These are phyloP conservation scores for Phytophthora podocarpi DNA, from an alignment of 352 stramenopile genomes.

Conservation along the genomic window DNA sequence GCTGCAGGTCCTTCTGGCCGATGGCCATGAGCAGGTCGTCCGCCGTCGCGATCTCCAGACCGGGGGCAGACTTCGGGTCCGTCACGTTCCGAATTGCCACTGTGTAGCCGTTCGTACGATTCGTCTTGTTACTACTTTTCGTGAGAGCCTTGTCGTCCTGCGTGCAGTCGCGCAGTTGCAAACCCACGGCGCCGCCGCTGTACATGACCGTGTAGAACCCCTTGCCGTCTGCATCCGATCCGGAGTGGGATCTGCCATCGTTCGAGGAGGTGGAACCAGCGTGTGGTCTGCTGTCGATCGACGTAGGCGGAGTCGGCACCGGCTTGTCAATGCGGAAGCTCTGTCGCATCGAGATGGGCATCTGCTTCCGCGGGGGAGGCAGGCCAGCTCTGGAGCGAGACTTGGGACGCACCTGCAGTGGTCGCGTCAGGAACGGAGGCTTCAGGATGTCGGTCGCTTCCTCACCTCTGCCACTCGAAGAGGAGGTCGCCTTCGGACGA, in stretches of 20 bases:
- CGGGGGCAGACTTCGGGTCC: slow-evolving; percentile 46
- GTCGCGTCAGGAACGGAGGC: slow-evolving; percentile 24
- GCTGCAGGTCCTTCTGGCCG: slow-evolving; percentile 63
- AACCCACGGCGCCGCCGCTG: slow-evolving; percentile 49
- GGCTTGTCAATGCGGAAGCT: slow-evolving; percentile 63
- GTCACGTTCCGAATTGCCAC: slow-evolving; percentile 64
- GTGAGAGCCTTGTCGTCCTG: slow-evolving; percentile 45
- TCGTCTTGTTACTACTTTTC: slow-evolving; percentile 57
- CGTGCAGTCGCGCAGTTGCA: slow-evolving; percentile 55
- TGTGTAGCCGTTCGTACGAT: slow-evolving; percentile 71
- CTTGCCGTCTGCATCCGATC: slow-evolving; percentile 40
- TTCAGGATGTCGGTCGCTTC: slow-evolving; percentile 16
- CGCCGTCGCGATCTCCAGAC: slow-evolving; percentile 52
- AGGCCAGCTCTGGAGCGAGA: slow-evolving; percentile 26
- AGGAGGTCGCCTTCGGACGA: slow-evolving; percentile 16
- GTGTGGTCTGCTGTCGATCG: slow-evolving; percentile 16
- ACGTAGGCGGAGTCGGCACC: slow-evolving; percentile 3
- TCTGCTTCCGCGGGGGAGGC: slow-evolving; percentile 19
- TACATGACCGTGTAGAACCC: slow-evolving; percentile 77
- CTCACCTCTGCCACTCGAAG: slow-evolving; percentile 16
- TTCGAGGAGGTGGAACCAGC: slow-evolving; percentile 27
- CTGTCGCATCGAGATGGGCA: slow-evolving; percentile 56
- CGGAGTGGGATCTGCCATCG: slow-evolving; percentile 15
- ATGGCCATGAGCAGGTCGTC: slow-evolving; percentile 81
- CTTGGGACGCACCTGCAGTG: slow-evolving; percentile 19